These are phyloP conservation scores for Allium fistulosum DNA, from an alignment of 106 monocot genomes.

Conservation along the genomic window DNA sequence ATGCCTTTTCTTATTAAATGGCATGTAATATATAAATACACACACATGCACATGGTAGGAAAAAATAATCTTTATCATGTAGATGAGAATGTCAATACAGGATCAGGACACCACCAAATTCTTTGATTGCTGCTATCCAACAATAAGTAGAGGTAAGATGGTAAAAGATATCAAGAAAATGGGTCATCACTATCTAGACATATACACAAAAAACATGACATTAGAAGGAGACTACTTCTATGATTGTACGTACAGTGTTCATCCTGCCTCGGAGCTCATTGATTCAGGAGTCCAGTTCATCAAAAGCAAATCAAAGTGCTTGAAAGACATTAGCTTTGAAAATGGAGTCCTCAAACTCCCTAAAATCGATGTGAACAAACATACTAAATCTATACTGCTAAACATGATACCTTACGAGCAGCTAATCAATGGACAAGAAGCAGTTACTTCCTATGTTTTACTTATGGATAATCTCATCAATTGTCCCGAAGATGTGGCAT, in stretches of 20 bases:
- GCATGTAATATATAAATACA: too few species aligned
- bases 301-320: background rate
- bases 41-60: too few species aligned
- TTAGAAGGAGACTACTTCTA: background rate
- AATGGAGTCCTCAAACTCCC: constrained; percentile 3
- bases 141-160: too few species aligned
- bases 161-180: background rate
- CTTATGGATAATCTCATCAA: constrained; percentile 31
- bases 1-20: too few species aligned
- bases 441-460: constrained; percentile 8
- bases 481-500: background rate
- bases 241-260: background rate
- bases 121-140: too few species aligned
- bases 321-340: background rate
- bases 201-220: background rate
- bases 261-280: background rate
- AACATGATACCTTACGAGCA: constrained; percentile 1
- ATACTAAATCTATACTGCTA: constrained; percentile 1
- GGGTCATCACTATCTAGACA: constrained; percentile 1
- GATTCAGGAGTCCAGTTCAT: background rate
- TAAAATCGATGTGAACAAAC: background rate
- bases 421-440: background rate
- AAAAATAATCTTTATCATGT: too few species aligned
- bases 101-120: too few species aligned
- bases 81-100: too few species aligned